phyloP scores from a whole-genome alignment of 768 basidiomycete genomes.

The Xanthoconium stramineum region DNA sequence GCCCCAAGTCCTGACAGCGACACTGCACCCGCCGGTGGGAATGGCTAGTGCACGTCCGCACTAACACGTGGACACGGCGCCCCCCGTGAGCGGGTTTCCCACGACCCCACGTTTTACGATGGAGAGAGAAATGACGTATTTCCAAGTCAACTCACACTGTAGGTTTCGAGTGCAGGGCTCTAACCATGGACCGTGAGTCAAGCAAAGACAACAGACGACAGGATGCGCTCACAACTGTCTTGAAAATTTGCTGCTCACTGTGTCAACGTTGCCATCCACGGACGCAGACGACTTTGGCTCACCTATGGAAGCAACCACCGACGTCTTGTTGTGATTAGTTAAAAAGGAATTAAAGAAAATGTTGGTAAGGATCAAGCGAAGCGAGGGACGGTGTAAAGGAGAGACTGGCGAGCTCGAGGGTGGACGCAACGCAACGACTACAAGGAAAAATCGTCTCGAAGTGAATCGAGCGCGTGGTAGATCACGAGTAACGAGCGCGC shows the following conservation, averaged over 20 bases:
- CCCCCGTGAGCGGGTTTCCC: conserved; percentile 22
- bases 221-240: conserved; percentile 14
- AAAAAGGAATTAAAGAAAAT: conserved; percentile 13
- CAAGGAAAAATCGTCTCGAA: conserved; percentile 46
- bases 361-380: conserved; percentile 18
- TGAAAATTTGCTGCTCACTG: conserved; percentile 8
- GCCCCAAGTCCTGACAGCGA: not conserved
- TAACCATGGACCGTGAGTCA: conserved; percentile 3
- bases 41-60: not conserved
- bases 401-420: conserved; percentile 32
- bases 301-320: conserved; percentile 18
- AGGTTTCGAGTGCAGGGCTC: not conserved
- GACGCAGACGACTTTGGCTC: conserved; percentile 7
- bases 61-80: conserved; percentile 19
- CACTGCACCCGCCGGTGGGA: not conserved
- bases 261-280: conserved; percentile 2
- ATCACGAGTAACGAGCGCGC: conserved; percentile 23
- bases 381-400: conserved; percentile 35
- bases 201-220: not conserved
- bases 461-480: conserved; percentile 47
- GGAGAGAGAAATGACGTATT: conserved; percentile 31
- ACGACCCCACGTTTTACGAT: conserved; percentile 42
- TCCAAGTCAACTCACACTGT: conserved; percentile 24
- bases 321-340: conserved; percentile 20
- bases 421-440: conserved; percentile 26